These are phyloP conservation scores for Taphrina communis DNA, from an alignment of 1,139 yeast species.

Conservation along the genomic window DNA sequence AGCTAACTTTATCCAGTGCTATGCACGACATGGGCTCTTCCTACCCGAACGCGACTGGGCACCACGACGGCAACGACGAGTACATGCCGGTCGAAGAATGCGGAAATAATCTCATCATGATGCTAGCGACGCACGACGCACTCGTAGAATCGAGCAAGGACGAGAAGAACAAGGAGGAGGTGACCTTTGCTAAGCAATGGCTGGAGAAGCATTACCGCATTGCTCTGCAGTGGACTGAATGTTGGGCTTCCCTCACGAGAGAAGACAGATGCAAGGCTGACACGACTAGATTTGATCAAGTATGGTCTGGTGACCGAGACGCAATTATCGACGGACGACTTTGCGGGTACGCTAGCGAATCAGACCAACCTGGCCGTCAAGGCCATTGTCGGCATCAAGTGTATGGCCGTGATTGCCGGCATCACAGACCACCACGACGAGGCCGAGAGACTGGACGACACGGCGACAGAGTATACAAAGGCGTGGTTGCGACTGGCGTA, in stretches of 20 bases:
- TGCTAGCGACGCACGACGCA: slow-evolving; percentile 20
- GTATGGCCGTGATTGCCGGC: slow-evolving; percentile 28
- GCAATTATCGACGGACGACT: slow-evolving; percentile 34
- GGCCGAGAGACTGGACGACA: background rate
- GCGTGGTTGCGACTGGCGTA: slow-evolving; percentile 21
- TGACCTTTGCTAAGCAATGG: slow-evolving; percentile 9
- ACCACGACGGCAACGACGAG: slow-evolving; percentile 36
- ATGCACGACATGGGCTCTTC: slow-evolving; percentile 32
- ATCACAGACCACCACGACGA: background rate
- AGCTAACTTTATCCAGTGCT: slow-evolving; percentile 1
- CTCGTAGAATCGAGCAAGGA: background rate
- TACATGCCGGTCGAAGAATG: slow-evolving; percentile 38
- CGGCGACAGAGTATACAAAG: slow-evolving; percentile 6
- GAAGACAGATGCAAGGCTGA: background rate
- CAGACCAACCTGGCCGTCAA: slow-evolving; percentile 36
- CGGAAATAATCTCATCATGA: slow-evolving; percentile 37
- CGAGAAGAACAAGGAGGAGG: background rate
- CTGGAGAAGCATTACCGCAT: slow-evolving; percentile 10
- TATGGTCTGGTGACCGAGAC: slow-evolving; percentile 17
- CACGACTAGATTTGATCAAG: slow-evolving; percentile 4
- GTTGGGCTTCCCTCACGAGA: background rate
- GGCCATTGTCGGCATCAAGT: slow-evolving; percentile 32
- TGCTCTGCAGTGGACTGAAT: slow-evolving; percentile 16
- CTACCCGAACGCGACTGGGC: slow-evolving; percentile 36
- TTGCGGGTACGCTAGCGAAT: slow-evolving; percentile 33